phyloP scores from a whole-genome alignment of 345 rosid genomes.

The Arabidopsis thaliana region TAIR10.1 NC_003071.7:14797501-14798000 shows the following conservation, averaged over 20 bases:
- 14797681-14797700: constrained; percentile 85
- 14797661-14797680: constrained; percentile 92
- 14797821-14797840: constrained; percentile 24
- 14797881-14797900: background rate
- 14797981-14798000: constrained; percentile 10
- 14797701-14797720: constrained; percentile 89
- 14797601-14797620: constrained; percentile 84
- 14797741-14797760: constrained; percentile 79
- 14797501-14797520: constrained; percentile 98
- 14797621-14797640: constrained; percentile 94
- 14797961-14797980: background rate
- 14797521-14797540: constrained; percentile 88
- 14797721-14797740: constrained; percentile 97
- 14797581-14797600: constrained; percentile 85
- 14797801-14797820: constrained; percentile 6
- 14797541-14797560: constrained; percentile 62
- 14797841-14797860: constrained; percentile 3
- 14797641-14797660: constrained; percentile 99
- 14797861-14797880: constrained; percentile 16
- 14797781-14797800: constrained; percentile 99
- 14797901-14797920: constrained; percentile 2
- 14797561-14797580: constrained; percentile 78
- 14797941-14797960: constrained; percentile 4
- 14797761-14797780: constrained; percentile 92
- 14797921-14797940: constrained; percentile 15